Evolutionary conservation across 1,284 basidiomycete genomes (phyloP).

Genomic region (Pisolithus thermaeus): DNA sequence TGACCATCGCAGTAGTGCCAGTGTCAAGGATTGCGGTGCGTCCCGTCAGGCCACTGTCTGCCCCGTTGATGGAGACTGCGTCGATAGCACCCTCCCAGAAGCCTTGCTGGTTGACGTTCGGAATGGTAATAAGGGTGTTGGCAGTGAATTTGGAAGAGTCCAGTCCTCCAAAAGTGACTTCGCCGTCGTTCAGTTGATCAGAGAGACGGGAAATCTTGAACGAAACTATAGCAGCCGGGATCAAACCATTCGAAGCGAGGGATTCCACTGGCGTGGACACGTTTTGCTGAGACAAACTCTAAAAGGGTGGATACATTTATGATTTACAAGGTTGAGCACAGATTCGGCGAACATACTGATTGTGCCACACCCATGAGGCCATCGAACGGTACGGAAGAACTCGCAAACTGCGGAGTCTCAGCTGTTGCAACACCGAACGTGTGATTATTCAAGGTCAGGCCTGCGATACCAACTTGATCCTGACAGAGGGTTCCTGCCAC

Average conservation of each 20-base stretch:
- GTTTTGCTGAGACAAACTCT: constrained; percentile 62
- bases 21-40: constrained; percentile 78
- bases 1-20: constrained; percentile 66
- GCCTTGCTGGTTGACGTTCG: constrained; percentile 56
- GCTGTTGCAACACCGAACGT: constrained; percentile 65
- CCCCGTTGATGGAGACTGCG: constrained; percentile 51
- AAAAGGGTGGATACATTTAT: background rate
- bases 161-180: constrained; percentile 77
- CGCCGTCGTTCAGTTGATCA: constrained; percentile 72
- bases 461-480: constrained; percentile 68
- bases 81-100: constrained; percentile 77
- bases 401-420: constrained; percentile 64
- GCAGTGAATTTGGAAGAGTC: constrained; percentile 65
- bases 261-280: constrained; percentile 72
- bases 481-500: constrained; percentile 63
- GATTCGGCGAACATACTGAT: constrained; percentile 40
- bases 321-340: background rate
- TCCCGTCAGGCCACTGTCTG: constrained; percentile 45
- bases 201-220: constrained; percentile 76
- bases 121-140: constrained; percentile 47
- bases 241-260: constrained; percentile 54
- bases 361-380: constrained; percentile 82
- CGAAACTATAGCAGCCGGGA: constrained; percentile 67
- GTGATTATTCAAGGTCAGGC: constrained; percentile 55
- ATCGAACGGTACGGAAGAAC: constrained; percentile 56